Evolutionary conservation across 306 rosid genomes (phyloP), one percentile per base, ranked within the genome.

Genomic region (Begonia fuchsioides): DNA sequence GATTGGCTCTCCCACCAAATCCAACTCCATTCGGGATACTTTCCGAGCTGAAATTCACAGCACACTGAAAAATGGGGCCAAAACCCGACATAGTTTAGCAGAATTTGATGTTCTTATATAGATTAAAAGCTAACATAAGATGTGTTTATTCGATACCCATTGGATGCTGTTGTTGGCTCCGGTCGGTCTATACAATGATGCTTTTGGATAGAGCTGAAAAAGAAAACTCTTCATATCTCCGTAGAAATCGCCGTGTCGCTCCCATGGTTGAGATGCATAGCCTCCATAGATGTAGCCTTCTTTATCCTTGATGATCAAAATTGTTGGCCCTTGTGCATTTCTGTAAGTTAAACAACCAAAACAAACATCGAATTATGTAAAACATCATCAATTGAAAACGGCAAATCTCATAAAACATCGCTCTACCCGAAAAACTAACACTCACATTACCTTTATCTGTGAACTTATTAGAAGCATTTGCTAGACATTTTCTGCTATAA

Each of bases 1-100:
- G 95, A 60, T 75, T 74, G 2, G 67, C 84, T 47, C 55, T 60
- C 58, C 97, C 97, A 12, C 97, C 97, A 3, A 90, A 84, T 15
- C 97, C 95, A 14, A 90, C 73, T 17, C 97, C 97, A 60, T 84
- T 90, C 3, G 97, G 97, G 57, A 90, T 79, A 53, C 75, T 84
- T 18, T 75, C 97, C 46, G 95, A 90, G 67, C 73, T 77, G 77
- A 90, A 90, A 72, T 84, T 84, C 55, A 68, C 63, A 17, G 95
- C 97, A 6, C 87, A 90, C 97, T 88, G 58, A 56, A 26, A 26
- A 26, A 26, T 26, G 5, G 8, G 35, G 7, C 35, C 35, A 4
- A 26, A 26, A 26, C 35, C 35, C 35, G 8, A 26, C 8, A 26
- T 3, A 26, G 7, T 26, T 26, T 2, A 26, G 8, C 35, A 26